Base-by-base conservation (phyloP, 2,329 filamentous ascomycete species). In the Pseudogymnoascus sp. region DNA sequence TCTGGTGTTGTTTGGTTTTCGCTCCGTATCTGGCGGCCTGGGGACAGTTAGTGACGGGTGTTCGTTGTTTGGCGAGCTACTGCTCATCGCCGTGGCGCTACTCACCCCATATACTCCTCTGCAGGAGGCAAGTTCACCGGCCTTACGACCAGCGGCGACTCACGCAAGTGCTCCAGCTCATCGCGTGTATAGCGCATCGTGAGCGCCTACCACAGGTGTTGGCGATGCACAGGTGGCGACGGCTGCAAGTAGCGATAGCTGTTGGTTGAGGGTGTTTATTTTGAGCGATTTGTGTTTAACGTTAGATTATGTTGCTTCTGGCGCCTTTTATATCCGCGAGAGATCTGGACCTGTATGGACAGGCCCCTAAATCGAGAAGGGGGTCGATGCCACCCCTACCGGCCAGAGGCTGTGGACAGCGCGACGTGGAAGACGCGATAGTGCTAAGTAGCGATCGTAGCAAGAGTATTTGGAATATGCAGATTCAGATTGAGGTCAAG, bases 31-130 rank as follows among this genome's bases (percentile, higher is more conserved):
- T 23, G 23, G 33, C 23, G 19, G 19, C 4, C 30, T 39, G 23
- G 12, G 30, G 25, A 59, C 23, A 16, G 55, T 36, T 59, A 59
- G 55, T 23, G 36, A 38, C 38, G 33, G 7, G 11, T 19, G n/a
- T 52, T 12, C 25, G 4, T 52, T 30, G 45, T 52, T 30, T 30
- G 25, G n/a, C 45, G n/a, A 52, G 45, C 45, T 52, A 19, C 25
- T 19, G 45, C 45, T 52, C 45, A 8, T 52, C 45, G 14, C 2
- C 4, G 33, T 59, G 6, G 19, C 16, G 33, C 33, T 16, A 59
- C 71, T 66, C 80, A 96, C 89, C 93, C 92, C 91, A 97, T 96
- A 92, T 92, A 97, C 80, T 96, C 91, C 78, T 96, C 91, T 66
- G 88, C 84, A 25, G 91, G 89, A 67, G 92, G 92, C 52, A 97